Evolutionary conservation across 345 rosid genomes (phyloP).

Genomic region (Camelina neglecta): DNA sequence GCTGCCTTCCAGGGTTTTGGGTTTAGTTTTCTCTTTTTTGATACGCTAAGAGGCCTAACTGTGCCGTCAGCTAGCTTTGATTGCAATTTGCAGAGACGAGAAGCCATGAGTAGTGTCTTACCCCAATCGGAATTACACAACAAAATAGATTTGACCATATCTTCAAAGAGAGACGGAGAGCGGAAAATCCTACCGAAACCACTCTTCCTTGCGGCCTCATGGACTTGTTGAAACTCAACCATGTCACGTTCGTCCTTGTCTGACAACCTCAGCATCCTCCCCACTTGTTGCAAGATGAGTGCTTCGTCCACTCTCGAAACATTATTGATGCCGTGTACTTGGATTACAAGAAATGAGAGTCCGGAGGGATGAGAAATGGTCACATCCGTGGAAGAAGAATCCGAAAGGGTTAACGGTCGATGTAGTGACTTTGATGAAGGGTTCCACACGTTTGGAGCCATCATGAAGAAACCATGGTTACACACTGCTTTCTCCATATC

Average conservation of each 20-base stretch:
- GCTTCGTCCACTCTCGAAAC: constrained; percentile 33
- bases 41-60: not conserved
- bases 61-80: constrained; percentile 27
- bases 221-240: constrained; percentile 49
- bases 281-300: constrained; percentile 49
- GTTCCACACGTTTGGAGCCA: constrained; percentile 58
- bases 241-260: constrained; percentile 44
- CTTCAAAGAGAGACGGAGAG: constrained; percentile 60
- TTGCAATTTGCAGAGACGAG: constrained; percentile 51
- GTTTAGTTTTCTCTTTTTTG: constrained; percentile 11
- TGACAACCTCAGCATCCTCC: constrained; percentile 53
- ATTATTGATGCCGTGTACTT: constrained; percentile 16
- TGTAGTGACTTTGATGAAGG: constrained; percentile 44
- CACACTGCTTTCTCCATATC: constrained; percentile 53
- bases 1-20: not conserved
- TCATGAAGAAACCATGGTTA: constrained; percentile 65
- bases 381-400: constrained; percentile 40
- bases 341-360: constrained; percentile 31
- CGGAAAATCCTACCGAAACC: constrained; percentile 57
- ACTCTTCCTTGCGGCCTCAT: constrained; percentile 43
- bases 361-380: constrained; percentile 43
- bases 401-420: constrained; percentile 46
- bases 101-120: constrained; percentile 54
- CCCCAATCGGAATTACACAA: constrained; percentile 56
- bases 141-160: constrained; percentile 56